phyloP scores from a whole-genome alignment of 345 rosid species.

The Eucalyptus shirleyi region DNA sequence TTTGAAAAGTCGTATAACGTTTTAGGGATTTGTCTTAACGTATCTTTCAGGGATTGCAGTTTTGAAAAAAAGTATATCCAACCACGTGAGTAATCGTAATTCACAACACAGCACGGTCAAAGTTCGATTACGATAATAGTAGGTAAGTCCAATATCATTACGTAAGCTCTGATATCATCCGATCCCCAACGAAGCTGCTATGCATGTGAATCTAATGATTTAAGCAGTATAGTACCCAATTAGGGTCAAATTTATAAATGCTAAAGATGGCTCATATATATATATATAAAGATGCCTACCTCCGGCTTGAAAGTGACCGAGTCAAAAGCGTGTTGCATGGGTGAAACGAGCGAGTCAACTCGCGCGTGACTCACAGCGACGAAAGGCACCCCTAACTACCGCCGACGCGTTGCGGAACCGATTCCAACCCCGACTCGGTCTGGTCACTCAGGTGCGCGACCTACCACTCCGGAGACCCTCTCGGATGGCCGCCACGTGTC shows the following conservation, averaged over 20 bases:
- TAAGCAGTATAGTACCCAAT: not conserved
- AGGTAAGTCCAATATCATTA: not conserved
- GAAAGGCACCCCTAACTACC: not conserved
- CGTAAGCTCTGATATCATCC: not conserved
- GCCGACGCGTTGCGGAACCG: not conserved
- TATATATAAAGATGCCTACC: not conserved
- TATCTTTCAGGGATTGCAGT: not conserved
- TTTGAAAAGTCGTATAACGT: accelerated
- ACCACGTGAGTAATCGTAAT: not conserved
- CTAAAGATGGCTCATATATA: not conserved
- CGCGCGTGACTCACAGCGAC: not conserved
- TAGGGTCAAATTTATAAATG: not conserved
- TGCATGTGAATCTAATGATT: not conserved
- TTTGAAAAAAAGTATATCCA: not conserved
- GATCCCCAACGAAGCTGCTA: accelerated
- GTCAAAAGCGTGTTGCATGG: not conserved
- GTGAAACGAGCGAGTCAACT: not conserved
- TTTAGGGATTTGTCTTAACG: accelerated
- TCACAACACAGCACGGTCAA: not conserved
- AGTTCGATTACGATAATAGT: not conserved
- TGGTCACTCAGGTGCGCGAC: not conserved
- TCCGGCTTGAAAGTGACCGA: not conserved
- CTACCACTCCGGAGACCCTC: not conserved
- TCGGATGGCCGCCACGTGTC: not conserved
- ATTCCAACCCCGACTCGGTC: not conserved